Conservation (phyloP, 2,329 filamentous ascomycete genomes). For the Exophiala aquamarina region DNA sequence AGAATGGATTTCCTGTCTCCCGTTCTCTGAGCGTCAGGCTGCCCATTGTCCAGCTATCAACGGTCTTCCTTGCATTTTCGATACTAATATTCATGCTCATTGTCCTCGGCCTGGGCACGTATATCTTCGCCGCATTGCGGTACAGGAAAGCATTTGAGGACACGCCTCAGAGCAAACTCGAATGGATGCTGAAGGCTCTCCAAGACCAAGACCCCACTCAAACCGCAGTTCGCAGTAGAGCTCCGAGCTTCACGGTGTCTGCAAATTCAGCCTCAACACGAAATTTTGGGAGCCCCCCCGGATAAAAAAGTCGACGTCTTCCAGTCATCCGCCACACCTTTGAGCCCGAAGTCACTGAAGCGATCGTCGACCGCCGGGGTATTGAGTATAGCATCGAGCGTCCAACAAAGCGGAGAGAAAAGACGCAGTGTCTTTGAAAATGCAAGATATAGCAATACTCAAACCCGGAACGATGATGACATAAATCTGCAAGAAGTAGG, state of each 20-base stretch:
- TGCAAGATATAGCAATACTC: background rate
- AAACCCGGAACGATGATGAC: background rate
- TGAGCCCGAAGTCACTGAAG: background rate
- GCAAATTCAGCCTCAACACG: background rate
- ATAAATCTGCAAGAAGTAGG: no score
- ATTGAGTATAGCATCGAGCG: background rate
- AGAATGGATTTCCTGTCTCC: background rate
- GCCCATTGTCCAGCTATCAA: slow-evolving; percentile 6
- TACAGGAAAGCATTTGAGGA: slow-evolving; percentile 4
- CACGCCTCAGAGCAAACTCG: slow-evolving; percentile 13
- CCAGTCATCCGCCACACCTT: background rate
- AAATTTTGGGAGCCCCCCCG: background rate
- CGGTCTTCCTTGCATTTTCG: slow-evolving; percentile 2
- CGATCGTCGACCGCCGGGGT: background rate
- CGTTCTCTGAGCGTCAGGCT: slow-evolving; percentile 7
- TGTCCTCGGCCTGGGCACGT: background rate
- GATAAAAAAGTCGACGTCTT: background rate
- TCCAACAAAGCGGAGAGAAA: background rate
- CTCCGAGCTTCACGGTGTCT: background rate
- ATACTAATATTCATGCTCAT: background rate
- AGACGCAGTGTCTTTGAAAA: slow-evolving; percentile 3
- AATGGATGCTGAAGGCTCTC: slow-evolving; percentile 16
- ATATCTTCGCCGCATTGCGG: background rate
- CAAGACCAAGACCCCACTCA: background rate
- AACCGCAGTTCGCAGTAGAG: no score